phyloP scores from a whole-genome alignment of 2,329 filamentous ascomycete species.

The Thelonectria blattea region DNA sequence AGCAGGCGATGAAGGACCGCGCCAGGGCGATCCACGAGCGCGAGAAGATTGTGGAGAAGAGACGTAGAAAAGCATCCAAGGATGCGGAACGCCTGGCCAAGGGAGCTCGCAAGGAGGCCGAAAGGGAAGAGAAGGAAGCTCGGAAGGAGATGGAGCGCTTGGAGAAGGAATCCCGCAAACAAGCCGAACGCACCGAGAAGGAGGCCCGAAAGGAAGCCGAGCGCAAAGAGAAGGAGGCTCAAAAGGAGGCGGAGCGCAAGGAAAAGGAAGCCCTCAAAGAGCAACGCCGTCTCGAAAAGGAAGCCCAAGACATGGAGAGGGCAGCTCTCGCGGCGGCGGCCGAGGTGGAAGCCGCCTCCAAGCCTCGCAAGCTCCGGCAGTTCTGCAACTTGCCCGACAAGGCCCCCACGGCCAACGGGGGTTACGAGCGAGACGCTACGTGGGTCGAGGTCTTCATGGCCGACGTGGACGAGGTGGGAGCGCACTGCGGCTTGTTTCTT shows the following conservation, averaged over 20 bases:
- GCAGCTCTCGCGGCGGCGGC: neutral
- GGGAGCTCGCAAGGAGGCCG: slow-evolving; percentile 34
- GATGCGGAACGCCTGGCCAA: slow-evolving; percentile 43
- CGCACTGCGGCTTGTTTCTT: slow-evolving; percentile 84
- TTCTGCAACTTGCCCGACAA: slow-evolving; percentile 76
- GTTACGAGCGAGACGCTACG: slow-evolving; percentile 66
- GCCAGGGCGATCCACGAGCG: slow-evolving; percentile 69
- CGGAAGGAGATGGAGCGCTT: slow-evolving; percentile 30
- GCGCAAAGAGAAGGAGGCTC: too few relatives aligned
- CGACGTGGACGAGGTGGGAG: slow-evolving; percentile 82
- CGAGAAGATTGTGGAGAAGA: slow-evolving; percentile 64
- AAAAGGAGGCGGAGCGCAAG: too few relatives aligned
- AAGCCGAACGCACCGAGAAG: slow-evolving; percentile 25
- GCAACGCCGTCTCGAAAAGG: slow-evolving; percentile 10
- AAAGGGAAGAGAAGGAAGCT: slow-evolving; percentile 39
- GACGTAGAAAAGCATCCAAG: slow-evolving; percentile 51
- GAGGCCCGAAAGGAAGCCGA: slow-evolving; percentile 10
- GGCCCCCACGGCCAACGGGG: slow-evolving; percentile 40
- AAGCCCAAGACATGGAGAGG: slow-evolving; percentile 11
- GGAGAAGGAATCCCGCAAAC: slow-evolving; percentile 30
- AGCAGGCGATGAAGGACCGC: slow-evolving; percentile 69
- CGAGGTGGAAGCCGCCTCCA: slow-evolving; percentile 29
- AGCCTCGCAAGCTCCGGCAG: slow-evolving; percentile 66
- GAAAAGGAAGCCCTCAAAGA: too few relatives aligned
- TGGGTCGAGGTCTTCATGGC: slow-evolving; percentile 86